phyloP scores from a whole-genome alignment of 2,329 filamentous ascomycete species.

The Cladosporium sp. region DNA sequence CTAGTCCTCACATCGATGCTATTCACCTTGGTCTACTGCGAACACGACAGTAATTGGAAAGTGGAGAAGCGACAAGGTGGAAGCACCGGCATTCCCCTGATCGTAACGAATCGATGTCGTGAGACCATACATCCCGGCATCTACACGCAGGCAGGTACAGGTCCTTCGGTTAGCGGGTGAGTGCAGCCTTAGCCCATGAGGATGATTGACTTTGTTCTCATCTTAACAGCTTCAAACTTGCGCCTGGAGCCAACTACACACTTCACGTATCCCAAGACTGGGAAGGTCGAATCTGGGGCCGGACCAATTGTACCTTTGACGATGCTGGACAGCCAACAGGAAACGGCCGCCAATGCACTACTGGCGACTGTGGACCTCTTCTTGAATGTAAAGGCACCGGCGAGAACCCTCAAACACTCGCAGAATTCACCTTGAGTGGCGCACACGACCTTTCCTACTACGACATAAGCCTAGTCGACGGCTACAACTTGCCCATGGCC shows the following conservation, averaged over 20 bases:
- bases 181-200: neutral
- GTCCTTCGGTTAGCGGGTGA: slow-evolving; percentile 58
- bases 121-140: slow-evolving; percentile 74
- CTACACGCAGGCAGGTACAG: slow-evolving; percentile 66
- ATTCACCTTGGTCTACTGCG: neutral
- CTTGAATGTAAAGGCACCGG: slow-evolving; percentile 61
- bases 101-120: slow-evolving; percentile 67
- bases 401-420: slow-evolving; percentile 68
- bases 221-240: slow-evolving; percentile 54
- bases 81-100: slow-evolving; percentile 47
- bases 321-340: slow-evolving; percentile 53
- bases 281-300: slow-evolving; percentile 78
- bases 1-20: neutral
- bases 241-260: slow-evolving; percentile 53
- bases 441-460: slow-evolving; percentile 70
- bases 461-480: slow-evolving; percentile 80
- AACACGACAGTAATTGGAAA: slow-evolving; percentile 31
- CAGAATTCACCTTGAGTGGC: slow-evolving; percentile 73
- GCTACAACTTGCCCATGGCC: slow-evolving; percentile 73
- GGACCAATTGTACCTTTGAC: slow-evolving; percentile 78
- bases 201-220: neutral
- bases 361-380: slow-evolving; percentile 71
- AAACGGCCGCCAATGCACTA: slow-evolving; percentile 59
- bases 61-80: slow-evolving; percentile 23
- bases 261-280: slow-evolving; percentile 68